A percentile compares a stretch with the other conserved stretches of the same genome.
phyloP scores from a whole-genome alignment of 2,329 filamentous ascomycete genomes.

The Diaporthe batatas region DNA sequence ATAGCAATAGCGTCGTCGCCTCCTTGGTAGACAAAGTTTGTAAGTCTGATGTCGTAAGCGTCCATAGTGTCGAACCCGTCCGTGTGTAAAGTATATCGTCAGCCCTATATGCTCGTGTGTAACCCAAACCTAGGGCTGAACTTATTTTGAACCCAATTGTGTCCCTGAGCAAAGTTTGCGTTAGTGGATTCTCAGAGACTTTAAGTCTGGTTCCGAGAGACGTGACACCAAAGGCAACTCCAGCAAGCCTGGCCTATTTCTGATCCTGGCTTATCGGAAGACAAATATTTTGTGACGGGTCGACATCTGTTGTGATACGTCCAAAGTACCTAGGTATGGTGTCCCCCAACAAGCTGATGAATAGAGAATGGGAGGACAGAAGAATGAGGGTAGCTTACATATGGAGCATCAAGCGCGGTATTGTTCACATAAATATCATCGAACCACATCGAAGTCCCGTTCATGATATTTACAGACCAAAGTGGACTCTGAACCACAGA shows the following conservation, averaged over 20 bases:
- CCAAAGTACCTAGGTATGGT: no score
- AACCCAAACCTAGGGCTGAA: neutral
- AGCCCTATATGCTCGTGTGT: conserved; percentile 2
- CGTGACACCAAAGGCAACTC: neutral
- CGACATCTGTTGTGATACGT: neutral
- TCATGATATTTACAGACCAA: conserved; percentile 70
- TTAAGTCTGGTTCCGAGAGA: neutral
- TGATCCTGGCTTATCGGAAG: neutral
- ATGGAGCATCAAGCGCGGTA: conserved; percentile 61
- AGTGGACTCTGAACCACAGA: conserved; percentile 64
- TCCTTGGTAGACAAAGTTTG: conserved; percentile 66
- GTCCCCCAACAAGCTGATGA: neutral
- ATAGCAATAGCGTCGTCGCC: conserved; percentile 70
- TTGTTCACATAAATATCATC: conserved; percentile 65
- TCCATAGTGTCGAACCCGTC: conserved; percentile 72
- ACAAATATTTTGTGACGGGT: neutral
- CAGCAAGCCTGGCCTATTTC: neutral
- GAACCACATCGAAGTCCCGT: conserved; percentile 65
- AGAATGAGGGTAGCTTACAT: neutral
- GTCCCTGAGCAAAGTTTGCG: conserved; percentile 50
- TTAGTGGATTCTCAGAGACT: neutral
- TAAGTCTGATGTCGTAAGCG: conserved; percentile 61
- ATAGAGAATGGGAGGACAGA: neutral
- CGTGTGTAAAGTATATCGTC: conserved; percentile 49
- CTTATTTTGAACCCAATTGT: conserved; percentile 67